These are phyloP conservation scores for Termitomyces heimii DNA, from an alignment of 768 basidiomycete species.

Conservation along the genomic window DNA sequence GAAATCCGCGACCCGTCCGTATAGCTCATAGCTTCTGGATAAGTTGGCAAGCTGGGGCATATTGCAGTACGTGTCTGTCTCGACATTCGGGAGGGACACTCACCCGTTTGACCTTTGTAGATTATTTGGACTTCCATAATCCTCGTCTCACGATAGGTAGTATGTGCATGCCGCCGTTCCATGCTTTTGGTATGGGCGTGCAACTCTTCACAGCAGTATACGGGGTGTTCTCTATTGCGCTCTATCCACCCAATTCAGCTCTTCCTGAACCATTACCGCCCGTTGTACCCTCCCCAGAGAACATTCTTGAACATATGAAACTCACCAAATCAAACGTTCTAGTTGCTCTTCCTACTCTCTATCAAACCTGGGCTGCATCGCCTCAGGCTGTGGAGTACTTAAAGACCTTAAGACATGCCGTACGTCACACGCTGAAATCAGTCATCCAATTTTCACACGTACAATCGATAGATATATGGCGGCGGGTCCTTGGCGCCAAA, in stretches of 20 bases:
- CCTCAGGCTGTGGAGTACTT: slow-evolving; percentile 14
- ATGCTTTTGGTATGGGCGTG: slow-evolving; percentile 24
- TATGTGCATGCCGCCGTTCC: slow-evolving; percentile 32
- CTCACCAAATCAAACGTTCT: slow-evolving; percentile 22
- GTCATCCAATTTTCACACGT: neutral
- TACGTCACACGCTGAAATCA: neutral
- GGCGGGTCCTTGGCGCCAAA: slow-evolving; percentile 10
- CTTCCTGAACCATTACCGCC: slow-evolving; percentile 20
- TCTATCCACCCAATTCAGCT: slow-evolving; percentile 27
- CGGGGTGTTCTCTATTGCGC: slow-evolving; percentile 14
- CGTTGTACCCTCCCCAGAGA: slow-evolving; percentile 30
- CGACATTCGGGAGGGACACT: neutral
- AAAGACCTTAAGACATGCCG: slow-evolving; percentile 8
- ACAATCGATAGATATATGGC: neutral
- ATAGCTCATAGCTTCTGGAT: slow-evolving; percentile 18
- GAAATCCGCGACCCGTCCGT: slow-evolving; percentile 32
- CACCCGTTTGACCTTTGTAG: neutral
- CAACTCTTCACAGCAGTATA: slow-evolving; percentile 27
- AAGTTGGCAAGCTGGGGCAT: slow-evolving; percentile 2
- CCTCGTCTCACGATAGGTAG: neutral
- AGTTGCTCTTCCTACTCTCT: slow-evolving; percentile 29
- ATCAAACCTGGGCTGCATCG: slow-evolving; percentile 30
- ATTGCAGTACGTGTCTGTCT: neutral
- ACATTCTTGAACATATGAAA: slow-evolving; percentile 29
- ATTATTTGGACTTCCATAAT: neutral